These are phyloP conservation scores for Rubroboletus satanas DNA, from an alignment of 768 basidiomycete genomes.

Conservation along the genomic window DNA sequence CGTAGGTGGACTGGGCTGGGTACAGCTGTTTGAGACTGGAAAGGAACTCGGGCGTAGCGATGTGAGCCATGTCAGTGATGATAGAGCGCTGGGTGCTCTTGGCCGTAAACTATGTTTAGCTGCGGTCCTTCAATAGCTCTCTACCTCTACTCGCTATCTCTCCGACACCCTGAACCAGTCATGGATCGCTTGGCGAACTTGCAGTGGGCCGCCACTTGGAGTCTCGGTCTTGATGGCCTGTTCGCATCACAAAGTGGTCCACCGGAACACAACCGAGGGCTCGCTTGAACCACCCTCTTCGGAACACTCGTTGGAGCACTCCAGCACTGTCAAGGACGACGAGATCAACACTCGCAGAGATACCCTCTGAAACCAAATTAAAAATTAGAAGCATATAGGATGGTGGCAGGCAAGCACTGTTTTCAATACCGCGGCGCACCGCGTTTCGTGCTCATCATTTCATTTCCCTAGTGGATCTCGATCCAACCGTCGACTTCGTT, in stretches of 20 bases:
- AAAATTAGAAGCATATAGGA: neutral
- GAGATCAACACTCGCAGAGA: neutral
- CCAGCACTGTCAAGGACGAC: neutral
- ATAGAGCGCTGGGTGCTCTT: neutral
- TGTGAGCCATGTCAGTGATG: conserved; percentile 10
- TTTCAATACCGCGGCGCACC: neutral
- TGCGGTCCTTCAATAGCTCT: neutral
- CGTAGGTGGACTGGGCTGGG: conserved; percentile 29
- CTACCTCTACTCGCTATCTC: neutral
- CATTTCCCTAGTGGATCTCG: conserved; percentile 32
- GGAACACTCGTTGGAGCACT: neutral
- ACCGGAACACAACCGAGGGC: neutral
- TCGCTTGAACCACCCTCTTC: neutral
- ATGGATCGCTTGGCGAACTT: neutral
- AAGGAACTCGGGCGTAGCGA: conserved; percentile 44
- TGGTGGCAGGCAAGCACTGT: conserved; percentile 21
- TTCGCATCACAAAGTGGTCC: neutral
- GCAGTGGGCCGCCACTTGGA: neutral
- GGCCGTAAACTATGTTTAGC: neutral
- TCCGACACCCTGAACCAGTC: neutral
- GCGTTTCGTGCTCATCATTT: conserved; percentile 1
- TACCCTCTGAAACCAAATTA: neutral
- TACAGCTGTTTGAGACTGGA: conserved; percentile 43
- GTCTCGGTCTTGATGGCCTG: neutral
- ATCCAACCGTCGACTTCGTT: conserved; percentile 70